Percentiles rank a stretch among this genome's conserved stretches.
Evolutionary conservation across 2,329 filamentous ascomycete species (phyloP).

Genomic region (Nothophaeocryptopus gaeumannii): DNA sequence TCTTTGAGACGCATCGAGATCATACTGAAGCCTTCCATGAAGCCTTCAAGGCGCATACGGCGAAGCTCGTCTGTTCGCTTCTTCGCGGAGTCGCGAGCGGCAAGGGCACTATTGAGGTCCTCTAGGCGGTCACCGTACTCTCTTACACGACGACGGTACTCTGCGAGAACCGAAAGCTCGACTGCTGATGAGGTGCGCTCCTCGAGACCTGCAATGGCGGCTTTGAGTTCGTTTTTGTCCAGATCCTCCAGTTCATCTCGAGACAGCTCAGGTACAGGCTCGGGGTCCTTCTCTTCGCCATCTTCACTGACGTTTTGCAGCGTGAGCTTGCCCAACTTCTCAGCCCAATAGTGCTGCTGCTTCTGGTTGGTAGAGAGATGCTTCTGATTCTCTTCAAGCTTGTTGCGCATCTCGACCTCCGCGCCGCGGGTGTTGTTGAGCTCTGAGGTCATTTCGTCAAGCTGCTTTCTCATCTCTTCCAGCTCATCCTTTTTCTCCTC

Average conservation of each 20-base stretch:
- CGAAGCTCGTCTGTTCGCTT: conserved; percentile 89
- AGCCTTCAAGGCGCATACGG: conserved; percentile 84
- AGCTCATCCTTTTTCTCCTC: conserved; percentile 78
- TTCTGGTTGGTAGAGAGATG: conserved; percentile 81
- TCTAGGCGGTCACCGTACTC: conserved; percentile 78
- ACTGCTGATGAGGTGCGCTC: conserved; percentile 82
- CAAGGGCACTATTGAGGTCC: conserved; percentile 76
- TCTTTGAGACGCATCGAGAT: conserved; percentile 96
- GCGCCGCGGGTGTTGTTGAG: conserved; percentile 83
- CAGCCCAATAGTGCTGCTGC: conserved; percentile 78
- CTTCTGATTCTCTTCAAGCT: conserved; percentile 95
- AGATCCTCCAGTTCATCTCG: conserved; percentile 64
- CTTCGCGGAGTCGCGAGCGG: conserved; percentile 80
- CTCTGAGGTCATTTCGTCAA: conserved; percentile 81
- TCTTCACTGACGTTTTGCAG: conserved; percentile 70
- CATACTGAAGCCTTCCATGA: conserved; percentile 95
- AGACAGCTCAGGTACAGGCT: conserved; percentile 75
- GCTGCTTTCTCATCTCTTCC: conserved; percentile 72
- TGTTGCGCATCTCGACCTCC: conserved; percentile 98
- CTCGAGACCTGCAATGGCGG: conserved; percentile 63
- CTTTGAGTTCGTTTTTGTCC: conserved; percentile 61
- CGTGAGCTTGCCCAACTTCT: conserved; percentile 79
- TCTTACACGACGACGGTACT: conserved; percentile 81
- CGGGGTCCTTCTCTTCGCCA: conserved; percentile 53
- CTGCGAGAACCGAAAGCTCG: conserved; percentile 81